phyloP scores from a whole-genome alignment of 805 yeast species.

The Metschnikowia kunwiensis region DNA sequence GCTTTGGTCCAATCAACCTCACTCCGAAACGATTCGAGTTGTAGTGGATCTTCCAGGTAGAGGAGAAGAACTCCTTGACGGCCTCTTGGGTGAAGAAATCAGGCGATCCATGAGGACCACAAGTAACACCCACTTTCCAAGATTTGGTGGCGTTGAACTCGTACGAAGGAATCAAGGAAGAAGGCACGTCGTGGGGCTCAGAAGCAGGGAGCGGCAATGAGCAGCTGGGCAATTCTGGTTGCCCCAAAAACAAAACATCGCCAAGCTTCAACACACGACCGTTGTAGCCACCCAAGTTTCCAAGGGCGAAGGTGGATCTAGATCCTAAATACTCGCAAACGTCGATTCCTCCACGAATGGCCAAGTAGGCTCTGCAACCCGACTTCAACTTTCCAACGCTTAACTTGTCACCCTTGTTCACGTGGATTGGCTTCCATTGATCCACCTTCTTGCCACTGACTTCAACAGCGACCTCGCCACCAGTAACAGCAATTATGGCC shows the following conservation, averaged over 20 bases:
- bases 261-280: conserved; percentile 91
- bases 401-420: conserved; percentile 73
- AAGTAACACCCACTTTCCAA: conserved; percentile 90
- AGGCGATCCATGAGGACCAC: conserved; percentile 98
- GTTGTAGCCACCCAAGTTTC: conserved; percentile 89
- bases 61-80: conserved; percentile 67
- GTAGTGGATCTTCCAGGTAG: conserved; percentile 92
- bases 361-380: conserved; percentile 89
- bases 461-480: conserved; percentile 71
- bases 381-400: conserved; percentile 73
- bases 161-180: conserved; percentile 53
- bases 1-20: conserved; percentile 91
- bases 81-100: conserved; percentile 83
- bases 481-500: conserved; percentile 76
- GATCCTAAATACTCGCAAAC: conserved; percentile 93
- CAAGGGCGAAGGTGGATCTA: conserved; percentile 94
- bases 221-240: conserved; percentile 65
- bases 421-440: conserved; percentile 70
- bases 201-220: conserved; percentile 69
- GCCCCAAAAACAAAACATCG: conserved; percentile 85
- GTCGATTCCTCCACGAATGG: conserved; percentile 90
- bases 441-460: conserved; percentile 55
- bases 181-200: conserved; percentile 59
- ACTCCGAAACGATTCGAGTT: conserved; percentile 97
- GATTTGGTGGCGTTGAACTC: conserved; percentile 35